These are phyloP conservation scores for Boletus tomentosulus DNA, from an alignment of 768 basidiomycete genomes.

Conservation along the genomic window DNA sequence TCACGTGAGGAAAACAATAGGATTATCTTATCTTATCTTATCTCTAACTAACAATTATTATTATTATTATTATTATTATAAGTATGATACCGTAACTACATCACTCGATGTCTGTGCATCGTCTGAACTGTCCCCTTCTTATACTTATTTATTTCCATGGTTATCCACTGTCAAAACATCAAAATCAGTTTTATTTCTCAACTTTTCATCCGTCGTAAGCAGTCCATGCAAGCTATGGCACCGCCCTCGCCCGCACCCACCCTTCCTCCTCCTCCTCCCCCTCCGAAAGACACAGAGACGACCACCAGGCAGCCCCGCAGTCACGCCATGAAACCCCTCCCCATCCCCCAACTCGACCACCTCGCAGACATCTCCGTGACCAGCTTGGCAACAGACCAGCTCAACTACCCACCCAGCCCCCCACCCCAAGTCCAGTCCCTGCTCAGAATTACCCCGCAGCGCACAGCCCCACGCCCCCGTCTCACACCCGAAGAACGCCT, in stretches of 20 bases:
- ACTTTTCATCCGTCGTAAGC: conserved; percentile 15
- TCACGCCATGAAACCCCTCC: conserved; percentile 20
- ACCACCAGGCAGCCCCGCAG: background rate
- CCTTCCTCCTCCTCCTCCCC: conserved; percentile 15
- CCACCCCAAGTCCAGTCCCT: conserved; percentile 3
- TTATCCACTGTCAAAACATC: conserved; percentile 7
- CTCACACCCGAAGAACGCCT: conserved; percentile 27
- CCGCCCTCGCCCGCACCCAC: background rate
- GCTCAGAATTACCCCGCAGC: background rate
- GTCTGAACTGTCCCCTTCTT: background rate
- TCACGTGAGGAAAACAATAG: conserved; percentile 2
- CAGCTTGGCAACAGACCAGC: background rate
- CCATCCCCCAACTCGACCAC: conserved; percentile 13
- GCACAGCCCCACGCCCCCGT: conserved; percentile 2
- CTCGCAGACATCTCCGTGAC: conserved; percentile 1
- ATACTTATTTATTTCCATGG: conserved; percentile 9
- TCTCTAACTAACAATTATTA: background rate
- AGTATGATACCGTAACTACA: background rate
- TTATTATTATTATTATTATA: too few relatives aligned
- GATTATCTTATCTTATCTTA: conserved; percentile 21
- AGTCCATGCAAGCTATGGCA: conserved; percentile 3
- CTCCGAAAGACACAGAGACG: conserved; percentile 20
- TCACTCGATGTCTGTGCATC: background rate
- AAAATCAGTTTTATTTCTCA: conserved; percentile 13
- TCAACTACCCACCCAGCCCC: conserved; percentile 1